Base-by-base conservation (phyloP, 1,284 basidiomycete genomes). In the Apiotrichum siamense region DNA sequence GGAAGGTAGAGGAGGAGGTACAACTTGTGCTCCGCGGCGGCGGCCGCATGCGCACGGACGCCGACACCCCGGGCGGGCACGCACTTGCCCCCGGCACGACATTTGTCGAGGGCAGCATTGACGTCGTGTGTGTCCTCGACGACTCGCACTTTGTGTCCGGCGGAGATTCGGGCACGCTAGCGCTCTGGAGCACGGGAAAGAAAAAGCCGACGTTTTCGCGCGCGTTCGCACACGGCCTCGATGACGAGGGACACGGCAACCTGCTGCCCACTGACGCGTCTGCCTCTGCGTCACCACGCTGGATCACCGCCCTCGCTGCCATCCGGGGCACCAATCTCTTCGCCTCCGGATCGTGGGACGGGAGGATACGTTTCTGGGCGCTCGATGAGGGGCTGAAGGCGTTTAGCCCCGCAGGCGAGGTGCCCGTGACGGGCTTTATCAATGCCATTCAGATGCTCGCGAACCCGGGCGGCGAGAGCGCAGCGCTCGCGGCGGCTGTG, bases 21-120 rank as follows among this genome's bases (percentile, higher is more conserved):
- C 96, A 98, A 70, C 78, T 99, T 25, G 92, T 98, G 3, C 97
- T 98, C 64, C 81, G 96, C 37, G 93, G 91, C 24, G 96, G 94
- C 12, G 88, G 86, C 3, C 80, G 81, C 60, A 91, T 71, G 29
- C 64, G 58, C 50, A 60, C 57, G 15, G 50, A 56, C 10, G 61
- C 58, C 21, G 54, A 46, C 21, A 33, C 31, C 21, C 25, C 39
- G 6, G 39, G 39, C 39, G n/a, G n/a, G n/a, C n/a, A n/a, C n/a
- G 7, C 39, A 11, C 10, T 13, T 12, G 17, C n/a, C 6, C 23
- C 26, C 6, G 61, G 57, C 5, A 44, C 24, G 35, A 75, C 21
- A 70, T 70, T 36, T 68, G 77, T 93, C 15, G 94, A 97, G 70
- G 94, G 92, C 0, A 90, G 86, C 61, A 79, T 97, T 37, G 94